Conservation (phyloP, 352 stramenopile genomes). For the Globisporangium nagaii region DNA sequence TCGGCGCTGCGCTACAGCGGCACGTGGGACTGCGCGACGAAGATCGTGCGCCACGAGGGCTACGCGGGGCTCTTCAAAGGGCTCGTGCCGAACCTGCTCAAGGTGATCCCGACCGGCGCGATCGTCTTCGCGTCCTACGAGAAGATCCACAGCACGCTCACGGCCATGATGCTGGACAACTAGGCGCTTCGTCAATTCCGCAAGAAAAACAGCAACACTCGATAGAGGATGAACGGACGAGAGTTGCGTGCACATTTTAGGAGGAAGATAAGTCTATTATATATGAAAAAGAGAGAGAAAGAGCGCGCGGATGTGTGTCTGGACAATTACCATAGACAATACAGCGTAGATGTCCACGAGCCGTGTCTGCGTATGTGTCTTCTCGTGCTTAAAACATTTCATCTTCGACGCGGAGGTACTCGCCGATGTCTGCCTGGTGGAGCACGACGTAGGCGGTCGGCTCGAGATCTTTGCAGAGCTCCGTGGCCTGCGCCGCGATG, state of each 20-base stretch:
- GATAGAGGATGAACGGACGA: no score
- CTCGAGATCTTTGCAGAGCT: conserved; percentile 95
- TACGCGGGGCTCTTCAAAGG: conserved; percentile 94
- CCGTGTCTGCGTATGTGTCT: neutral
- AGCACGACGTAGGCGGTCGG: conserved; percentile 97
- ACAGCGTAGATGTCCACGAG: no score
- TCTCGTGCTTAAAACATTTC: conserved; percentile 90
- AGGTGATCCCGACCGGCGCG: conserved; percentile 94
- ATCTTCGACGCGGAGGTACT: conserved; percentile 98
- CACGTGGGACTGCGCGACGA: conserved; percentile 86
- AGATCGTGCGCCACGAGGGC: conserved; percentile 91
- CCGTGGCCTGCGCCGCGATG: conserved; percentile 93
- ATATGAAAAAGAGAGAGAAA: conserved; percentile 27
- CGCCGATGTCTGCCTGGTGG: conserved; percentile 98
- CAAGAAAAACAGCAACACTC: neutral
- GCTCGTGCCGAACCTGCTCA: conserved; percentile 92
- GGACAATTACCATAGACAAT: no score
- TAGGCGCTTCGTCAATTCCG: conserved; percentile 3
- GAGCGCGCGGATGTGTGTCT: no score
- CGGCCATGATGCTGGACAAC: conserved; percentile 35
- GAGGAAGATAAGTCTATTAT: conserved; percentile 50
- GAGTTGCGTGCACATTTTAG: no score
- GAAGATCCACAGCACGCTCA: conserved; percentile 63
- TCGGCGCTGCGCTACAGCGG: conserved; percentile 84
- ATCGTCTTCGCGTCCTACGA: conserved; percentile 92